Percentiles rank a stretch among this genome's conserved stretches.
Conservation (phyloP, 768 basidiomycete species). For the Pleurotus salmoneostramineus region DNA sequence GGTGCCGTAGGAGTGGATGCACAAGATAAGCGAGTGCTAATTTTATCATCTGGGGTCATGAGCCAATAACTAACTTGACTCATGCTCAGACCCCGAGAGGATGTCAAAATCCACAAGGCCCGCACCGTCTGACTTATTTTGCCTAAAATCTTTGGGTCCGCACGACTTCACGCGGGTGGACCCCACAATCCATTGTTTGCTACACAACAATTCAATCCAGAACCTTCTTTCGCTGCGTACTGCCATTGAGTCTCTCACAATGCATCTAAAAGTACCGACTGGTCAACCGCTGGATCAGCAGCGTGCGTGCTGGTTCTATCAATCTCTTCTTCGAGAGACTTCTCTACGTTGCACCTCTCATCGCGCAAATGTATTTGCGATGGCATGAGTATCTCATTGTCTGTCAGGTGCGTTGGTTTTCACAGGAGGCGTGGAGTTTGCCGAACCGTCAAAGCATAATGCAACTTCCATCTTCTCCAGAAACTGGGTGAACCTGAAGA, state of each 20-base stretch:
- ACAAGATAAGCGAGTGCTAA: conserved; percentile 69
- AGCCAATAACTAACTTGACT: conserved; percentile 3
- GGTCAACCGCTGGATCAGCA: background rate
- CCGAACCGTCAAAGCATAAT: no score
- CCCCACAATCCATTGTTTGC: background rate
- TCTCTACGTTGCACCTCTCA: background rate
- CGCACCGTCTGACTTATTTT: conserved; percentile 27
- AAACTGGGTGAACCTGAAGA: no score
- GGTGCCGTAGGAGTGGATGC: conserved; percentile 88
- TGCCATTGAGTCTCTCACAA: background rate
- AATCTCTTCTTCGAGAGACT: no score
- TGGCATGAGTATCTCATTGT: background rate
- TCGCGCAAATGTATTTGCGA: background rate
- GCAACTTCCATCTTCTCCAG: no score
- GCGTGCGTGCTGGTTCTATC: conserved; percentile 2
- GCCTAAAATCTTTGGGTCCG: background rate
- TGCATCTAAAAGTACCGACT: background rate
- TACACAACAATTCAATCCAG: background rate
- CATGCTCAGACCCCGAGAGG: conserved; percentile 55
- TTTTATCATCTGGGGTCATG: conserved; percentile 5
- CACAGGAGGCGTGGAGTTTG: no score
- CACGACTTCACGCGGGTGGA: background rate
- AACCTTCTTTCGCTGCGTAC: background rate
- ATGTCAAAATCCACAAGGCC: conserved; percentile 87
- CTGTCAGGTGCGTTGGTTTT: no score